These are phyloP conservation scores for Cytospora chrysosperma DNA, from an alignment of 2,329 filamentous ascomycete species.

Conservation along the genomic window DNA sequence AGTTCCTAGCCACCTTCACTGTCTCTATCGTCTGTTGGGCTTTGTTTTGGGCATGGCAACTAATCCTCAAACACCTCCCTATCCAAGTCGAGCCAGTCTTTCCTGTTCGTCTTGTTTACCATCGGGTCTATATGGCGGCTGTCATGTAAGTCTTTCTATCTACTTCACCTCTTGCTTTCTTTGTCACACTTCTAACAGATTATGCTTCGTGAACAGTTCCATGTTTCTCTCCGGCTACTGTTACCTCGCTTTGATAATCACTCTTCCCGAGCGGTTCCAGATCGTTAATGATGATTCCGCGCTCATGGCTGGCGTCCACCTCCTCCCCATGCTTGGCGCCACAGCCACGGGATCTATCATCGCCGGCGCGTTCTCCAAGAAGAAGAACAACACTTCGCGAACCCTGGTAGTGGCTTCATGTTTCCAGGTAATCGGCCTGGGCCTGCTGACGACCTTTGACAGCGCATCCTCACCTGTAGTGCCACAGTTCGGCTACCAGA, in stretches of 20 bases:
- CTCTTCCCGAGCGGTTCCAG: constrained; percentile 60
- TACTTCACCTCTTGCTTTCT: too few species aligned
- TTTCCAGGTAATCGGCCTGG: constrained; percentile 53
- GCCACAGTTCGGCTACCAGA: constrained; percentile 54
- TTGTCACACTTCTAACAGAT: neutral
- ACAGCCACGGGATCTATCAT: constrained; percentile 57
- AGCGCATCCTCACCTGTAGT: constrained; percentile 33
- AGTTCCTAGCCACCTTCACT: constrained; percentile 49
- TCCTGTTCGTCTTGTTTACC: constrained; percentile 47
- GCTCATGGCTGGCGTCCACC: constrained; percentile 54
- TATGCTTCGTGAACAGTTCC: constrained; percentile 38
- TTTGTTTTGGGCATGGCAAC: constrained; percentile 52
- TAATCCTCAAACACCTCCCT: constrained; percentile 40
- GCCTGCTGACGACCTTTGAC: constrained; percentile 47
- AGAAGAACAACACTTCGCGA: constrained; percentile 52
- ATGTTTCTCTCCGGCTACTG: constrained; percentile 58
- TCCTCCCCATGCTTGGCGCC: constrained; percentile 57
- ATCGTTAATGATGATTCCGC: constrained; percentile 55
- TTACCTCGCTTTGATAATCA: constrained; percentile 58
- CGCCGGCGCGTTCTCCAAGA: constrained; percentile 53
- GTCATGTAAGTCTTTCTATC: constrained; percentile 42
- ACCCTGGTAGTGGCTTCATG: constrained; percentile 49
- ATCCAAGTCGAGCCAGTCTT: constrained; percentile 54
- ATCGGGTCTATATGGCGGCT: constrained; percentile 51
- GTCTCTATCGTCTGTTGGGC: constrained; percentile 49